Percentiles rank a stretch among this genome's conserved stretches.
phyloP scores from a whole-genome alignment of 2,329 filamentous ascomycete species.

The Fusarium sp. region DNA sequence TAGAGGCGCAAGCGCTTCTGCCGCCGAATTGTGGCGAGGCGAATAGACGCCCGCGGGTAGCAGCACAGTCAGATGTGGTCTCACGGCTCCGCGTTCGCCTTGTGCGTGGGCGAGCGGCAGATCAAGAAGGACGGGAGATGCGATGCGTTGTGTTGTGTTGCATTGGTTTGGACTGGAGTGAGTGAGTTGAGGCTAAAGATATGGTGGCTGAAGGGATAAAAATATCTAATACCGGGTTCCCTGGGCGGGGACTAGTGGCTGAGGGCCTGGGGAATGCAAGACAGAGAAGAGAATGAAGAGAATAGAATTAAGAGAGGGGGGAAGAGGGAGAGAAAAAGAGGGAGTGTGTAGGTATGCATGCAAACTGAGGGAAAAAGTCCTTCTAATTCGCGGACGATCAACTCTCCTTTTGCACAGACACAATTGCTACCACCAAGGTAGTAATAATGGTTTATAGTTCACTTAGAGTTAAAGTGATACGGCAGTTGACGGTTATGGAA shows the following conservation, averaged over 20 bases:
- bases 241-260: slow-evolving; percentile 30
- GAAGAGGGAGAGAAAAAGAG: neutral
- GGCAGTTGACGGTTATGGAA: neutral
- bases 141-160: slow-evolving; percentile 16
- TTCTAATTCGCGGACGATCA: too few relatives aligned
- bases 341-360: too few relatives aligned
- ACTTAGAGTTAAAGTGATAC: neutral
- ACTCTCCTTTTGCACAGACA: neutral
- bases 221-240: slow-evolving; percentile 28
- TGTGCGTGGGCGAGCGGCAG: slow-evolving; percentile 1
- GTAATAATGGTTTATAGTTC: neutral
- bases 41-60: slow-evolving; percentile 35
- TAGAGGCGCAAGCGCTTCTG: slow-evolving; percentile 11
- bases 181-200: slow-evolving; percentile 28
- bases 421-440: neutral
- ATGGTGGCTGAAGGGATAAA: slow-evolving; percentile 38
- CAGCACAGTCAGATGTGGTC: slow-evolving; percentile 6
- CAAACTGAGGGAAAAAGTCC: too few relatives aligned
- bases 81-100: neutral
- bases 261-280: slow-evolving; percentile 7
- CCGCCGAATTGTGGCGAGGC: slow-evolving; percentile 19
- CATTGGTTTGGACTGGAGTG: slow-evolving; percentile 13
- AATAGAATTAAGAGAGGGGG: neutral
- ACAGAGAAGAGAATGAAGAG: neutral
- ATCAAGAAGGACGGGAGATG: neutral